These are phyloP conservation scores for Candida hungchunana DNA, from an alignment of 805 yeast species.

Conservation along the genomic window DNA sequence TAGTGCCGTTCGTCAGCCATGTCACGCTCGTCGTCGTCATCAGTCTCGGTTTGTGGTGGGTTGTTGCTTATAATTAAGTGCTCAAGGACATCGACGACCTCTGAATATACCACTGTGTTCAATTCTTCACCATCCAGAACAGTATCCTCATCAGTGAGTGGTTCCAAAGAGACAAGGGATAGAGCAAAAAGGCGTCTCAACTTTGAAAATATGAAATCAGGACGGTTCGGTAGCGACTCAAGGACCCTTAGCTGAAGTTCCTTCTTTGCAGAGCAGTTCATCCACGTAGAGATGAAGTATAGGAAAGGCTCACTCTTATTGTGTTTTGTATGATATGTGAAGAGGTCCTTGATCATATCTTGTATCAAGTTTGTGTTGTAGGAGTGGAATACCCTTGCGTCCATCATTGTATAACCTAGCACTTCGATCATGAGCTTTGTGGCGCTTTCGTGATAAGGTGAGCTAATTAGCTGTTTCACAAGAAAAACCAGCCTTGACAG, in stretches of 20 bases:
- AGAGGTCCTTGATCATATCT: background rate
- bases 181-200: slow-evolving; percentile 6
- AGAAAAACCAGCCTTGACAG: slow-evolving; percentile 9
- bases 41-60: no score
- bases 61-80: no score
- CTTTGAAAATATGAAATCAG: background rate
- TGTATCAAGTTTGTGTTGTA: background rate
- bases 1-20: no score
- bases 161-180: slow-evolving; percentile 1
- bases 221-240: slow-evolving; percentile 4
- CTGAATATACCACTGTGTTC: slow-evolving; percentile 4
- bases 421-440: background rate
- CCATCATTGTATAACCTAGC: slow-evolving; percentile 13
- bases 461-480: background rate
- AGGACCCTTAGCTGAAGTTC: slow-evolving; percentile 6
- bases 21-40: no score
- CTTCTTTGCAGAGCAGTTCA: slow-evolving; percentile 1
- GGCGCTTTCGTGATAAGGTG: background rate
- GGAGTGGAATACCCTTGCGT: slow-evolving; percentile 5
- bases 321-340: slow-evolving; percentile 1
- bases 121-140: background rate
- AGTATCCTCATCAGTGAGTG: background rate
- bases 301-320: background rate
- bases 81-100: slow-evolving; percentile 2
- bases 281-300: slow-evolving; percentile 3